These are phyloP conservation scores for Alloascoidea hylecoeti DNA, from an alignment of 805 yeast genomes.

Conservation along the genomic window DNA sequence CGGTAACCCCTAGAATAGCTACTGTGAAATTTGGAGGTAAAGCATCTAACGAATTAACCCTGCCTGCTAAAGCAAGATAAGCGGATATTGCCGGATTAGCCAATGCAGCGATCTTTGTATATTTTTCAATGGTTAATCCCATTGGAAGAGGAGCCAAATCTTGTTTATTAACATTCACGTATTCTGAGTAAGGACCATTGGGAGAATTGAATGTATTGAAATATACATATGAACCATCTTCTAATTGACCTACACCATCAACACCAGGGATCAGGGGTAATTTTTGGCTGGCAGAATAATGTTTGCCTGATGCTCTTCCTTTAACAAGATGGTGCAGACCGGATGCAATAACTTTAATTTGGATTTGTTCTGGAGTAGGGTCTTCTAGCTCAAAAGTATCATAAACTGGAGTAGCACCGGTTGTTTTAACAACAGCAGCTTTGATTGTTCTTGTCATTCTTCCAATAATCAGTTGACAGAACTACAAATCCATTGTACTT, in stretches of 20 bases:
- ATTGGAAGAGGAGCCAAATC: background rate
- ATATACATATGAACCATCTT: background rate
- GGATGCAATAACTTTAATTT: background rate
- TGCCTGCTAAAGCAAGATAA: background rate
- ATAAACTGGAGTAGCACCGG: background rate
- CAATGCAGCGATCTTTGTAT: background rate
- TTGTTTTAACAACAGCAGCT: background rate
- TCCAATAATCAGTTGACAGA: background rate
- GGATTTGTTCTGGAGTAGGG: background rate
- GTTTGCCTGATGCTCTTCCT: background rate
- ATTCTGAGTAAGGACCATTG: background rate
- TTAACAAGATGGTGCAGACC: conserved; percentile 1
- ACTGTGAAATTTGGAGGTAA: conserved; percentile 1
- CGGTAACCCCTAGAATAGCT: background rate
- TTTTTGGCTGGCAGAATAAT: background rate
- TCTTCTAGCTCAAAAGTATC: background rate
- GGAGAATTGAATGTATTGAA: background rate
- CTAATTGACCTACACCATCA: background rate
- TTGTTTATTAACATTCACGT: background rate
- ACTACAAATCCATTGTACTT: no score
- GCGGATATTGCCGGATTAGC: background rate
- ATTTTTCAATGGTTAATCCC: background rate
- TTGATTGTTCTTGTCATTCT: background rate
- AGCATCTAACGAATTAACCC: background rate
- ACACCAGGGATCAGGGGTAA: background rate